Evolutionary conservation across 1,284 basidiomycete species (phyloP), one percentile per base, ranked within the genome.

Genomic region (Athelia psychrophila): DNA sequence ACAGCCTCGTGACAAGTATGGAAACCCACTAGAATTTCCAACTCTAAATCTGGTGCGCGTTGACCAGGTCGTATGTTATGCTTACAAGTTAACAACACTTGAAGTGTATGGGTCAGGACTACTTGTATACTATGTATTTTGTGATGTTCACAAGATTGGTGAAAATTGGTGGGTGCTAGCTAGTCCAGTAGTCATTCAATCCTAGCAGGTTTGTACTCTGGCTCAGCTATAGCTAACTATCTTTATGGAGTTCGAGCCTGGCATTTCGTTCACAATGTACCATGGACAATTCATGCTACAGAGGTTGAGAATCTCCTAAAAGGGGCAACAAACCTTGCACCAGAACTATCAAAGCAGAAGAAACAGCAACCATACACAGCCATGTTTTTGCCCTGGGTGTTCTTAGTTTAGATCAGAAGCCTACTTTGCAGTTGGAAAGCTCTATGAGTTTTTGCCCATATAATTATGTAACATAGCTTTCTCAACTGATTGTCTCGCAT

Each of bases 91-190:
- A 5, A 13, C 27, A 5, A 72, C 65, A 0, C 52, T 58, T 2
- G 56, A 56, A 3, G 50, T 55, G 0, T 73, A 72, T 22, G 65
- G 63, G 0, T 3, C 64, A 0, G 68, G 70, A 0, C 58, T 73
- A 0, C 56, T 69, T 0, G 45, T 58, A 0, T 73, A 59, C 44
- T 69, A 72, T 23, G 51, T 64, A 0, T 69, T 60, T 46, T 71
- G 69, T 25, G 64, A 72, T 23, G 2, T 24, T 0, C 38, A 51
- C 0, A 32, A 44, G 9, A 55, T 69, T 0, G 45, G 60, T 0
- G 66, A 72, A 3, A 2, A 23, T 0, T 49, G 52, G 0, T 49
- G 60, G 0, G 51, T 55, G 0, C 69, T 67, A 0, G 57, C 59
- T 0, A 38, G 44, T 0, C 18, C 48, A 0, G 33, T 27, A 3